Evolutionary conservation across 2,329 filamentous ascomycete species (phyloP), one percentile per base, ranked within the genome.

Genomic region (Zelopaecilomyces penicillatus): DNA sequence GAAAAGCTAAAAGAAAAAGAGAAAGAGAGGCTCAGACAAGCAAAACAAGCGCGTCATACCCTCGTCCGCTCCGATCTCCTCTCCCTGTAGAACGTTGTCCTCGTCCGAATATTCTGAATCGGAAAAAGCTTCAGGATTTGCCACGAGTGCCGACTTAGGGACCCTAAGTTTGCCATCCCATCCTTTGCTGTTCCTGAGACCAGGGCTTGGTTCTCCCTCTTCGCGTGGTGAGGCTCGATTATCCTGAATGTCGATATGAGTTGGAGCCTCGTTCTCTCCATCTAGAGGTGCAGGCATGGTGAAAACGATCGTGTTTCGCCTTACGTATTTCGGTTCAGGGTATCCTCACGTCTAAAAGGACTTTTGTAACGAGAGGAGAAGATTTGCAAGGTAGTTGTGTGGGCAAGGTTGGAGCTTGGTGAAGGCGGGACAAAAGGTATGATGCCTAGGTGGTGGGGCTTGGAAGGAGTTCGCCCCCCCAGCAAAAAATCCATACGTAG

Each of bases 141-240:
- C 71, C 39, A 94, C 69, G 30, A 79, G 70, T 6, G 64, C 61
- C 7, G 64, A 57, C 59, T 78, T 83, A 50, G 85, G 81, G 41
- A 95, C 67, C 34, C 87, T 76, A 47, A 91, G 73, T 67, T 91
- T 91, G 51, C 87, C 87, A 63, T 91, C 87, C 87, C 87, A 91
- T 49, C 87, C 87, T 57, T 76, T 81, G 65, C 75, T 80, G 54
- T 80, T 76, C 51, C 68, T 71, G 41, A 78, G 62, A 9, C 66
- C 68, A 4, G 71, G 69, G 51, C 71, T 75, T 11, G 64, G 53
- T 45, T 71, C 65, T 43, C 59, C 66, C 5, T 73, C 67, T 43
- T 61, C 57, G 11, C 56, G 60, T 6, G 67, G 63, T 5, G 65
- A 61, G 26, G 59, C 57, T 40, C 65, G 54, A 40, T 71, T 66